Evolutionary conservation across 257 asterid species (phyloP).

Genomic region (Linaria vulgaris): DNA sequence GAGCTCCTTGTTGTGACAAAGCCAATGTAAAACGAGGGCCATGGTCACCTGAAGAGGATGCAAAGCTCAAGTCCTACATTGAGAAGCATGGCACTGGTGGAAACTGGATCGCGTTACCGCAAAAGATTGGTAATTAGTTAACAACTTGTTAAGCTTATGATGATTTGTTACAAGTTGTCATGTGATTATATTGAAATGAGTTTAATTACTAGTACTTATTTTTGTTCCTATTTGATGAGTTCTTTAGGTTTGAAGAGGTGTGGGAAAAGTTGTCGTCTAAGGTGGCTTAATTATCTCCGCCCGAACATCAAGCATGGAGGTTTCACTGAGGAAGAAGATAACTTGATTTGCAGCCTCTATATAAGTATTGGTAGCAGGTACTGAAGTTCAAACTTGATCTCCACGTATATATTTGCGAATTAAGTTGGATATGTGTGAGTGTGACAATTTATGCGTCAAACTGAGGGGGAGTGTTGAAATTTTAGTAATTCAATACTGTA

Average conservation of each 20-base stretch:
- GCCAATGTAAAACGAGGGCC: conserved; percentile 36
- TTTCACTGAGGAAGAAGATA: conserved; percentile 33
- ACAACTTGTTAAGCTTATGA: too few species aligned
- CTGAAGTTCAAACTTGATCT: background rate
- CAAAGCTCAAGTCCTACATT: conserved; percentile 26
- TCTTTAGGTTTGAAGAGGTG: conserved; percentile 35
- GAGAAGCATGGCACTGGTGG: conserved; percentile 33
- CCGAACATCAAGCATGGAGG: conserved; percentile 35
- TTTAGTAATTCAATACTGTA: too few species aligned
- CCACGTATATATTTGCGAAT: too few species aligned
- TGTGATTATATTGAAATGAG: too few species aligned
- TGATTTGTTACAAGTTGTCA: too few species aligned
- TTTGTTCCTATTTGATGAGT: too few species aligned
- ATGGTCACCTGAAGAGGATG: conserved; percentile 33
- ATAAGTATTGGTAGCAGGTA: conserved; percentile 34
- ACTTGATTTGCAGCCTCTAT: conserved; percentile 30
- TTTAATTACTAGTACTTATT: background rate
- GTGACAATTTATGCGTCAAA: too few species aligned
- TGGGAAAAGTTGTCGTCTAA: conserved; percentile 33
- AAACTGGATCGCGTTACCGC: conserved; percentile 32
- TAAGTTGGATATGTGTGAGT: too few species aligned
- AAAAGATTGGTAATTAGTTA: conserved; percentile 22
- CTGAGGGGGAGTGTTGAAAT: too few species aligned
- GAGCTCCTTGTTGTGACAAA: conserved; percentile 38
- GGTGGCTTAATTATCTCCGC: conserved; percentile 32